Evolutionary conservation across 805 yeast genomes (phyloP).

Genomic region (Scheffersomyces lignosus): DNA sequence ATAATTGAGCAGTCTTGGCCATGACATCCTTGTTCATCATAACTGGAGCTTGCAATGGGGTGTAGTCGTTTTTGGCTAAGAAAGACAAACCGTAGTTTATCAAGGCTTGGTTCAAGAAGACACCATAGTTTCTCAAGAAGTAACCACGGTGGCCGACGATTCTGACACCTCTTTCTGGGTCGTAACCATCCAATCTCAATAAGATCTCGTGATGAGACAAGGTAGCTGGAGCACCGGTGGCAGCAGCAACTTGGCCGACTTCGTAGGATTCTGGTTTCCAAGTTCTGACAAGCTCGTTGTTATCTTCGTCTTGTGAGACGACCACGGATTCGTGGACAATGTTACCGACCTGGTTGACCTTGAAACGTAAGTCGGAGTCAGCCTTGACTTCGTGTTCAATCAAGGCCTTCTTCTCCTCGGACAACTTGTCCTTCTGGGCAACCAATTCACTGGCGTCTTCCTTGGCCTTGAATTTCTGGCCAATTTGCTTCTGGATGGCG

Average conservation of each 20-base stretch:
- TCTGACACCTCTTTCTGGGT: conserved; percentile 98
- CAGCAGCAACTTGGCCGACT: conserved; percentile 68
- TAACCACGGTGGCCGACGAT: conserved; percentile 98
- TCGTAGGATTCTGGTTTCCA: conserved; percentile 82
- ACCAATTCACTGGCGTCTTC: conserved; percentile 89
- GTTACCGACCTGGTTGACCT: conserved; percentile 91
- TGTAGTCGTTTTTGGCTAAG: conserved; percentile 74
- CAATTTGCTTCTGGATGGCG: conserved; percentile 90
- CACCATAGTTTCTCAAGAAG: conserved; percentile 93
- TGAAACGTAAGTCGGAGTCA: conserved; percentile 69
- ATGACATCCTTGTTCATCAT: conserved; percentile 99
- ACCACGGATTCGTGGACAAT: conserved; percentile 91
- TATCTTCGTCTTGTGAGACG: conserved; percentile 82
- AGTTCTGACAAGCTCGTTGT: conserved; percentile 81
- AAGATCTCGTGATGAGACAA: conserved; percentile 95
- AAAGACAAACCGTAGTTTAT: conserved; percentile 93
- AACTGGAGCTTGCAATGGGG: conserved; percentile 95
- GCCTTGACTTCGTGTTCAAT: conserved; percentile 73
- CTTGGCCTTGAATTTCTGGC: conserved; percentile 87
- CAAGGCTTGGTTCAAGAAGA: conserved; percentile 95
- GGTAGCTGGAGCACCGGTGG: conserved; percentile 70
- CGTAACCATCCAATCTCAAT: conserved; percentile 94
- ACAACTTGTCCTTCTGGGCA: conserved; percentile 75
- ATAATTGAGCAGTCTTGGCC: conserved; percentile 99
- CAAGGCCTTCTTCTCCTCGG: conserved; percentile 65